A percentile compares a stretch with the other conserved stretches of the same genome.
Evolutionary conservation across 2,329 filamentous ascomycete genomes (phyloP).

Genomic region (Colletotrichum liaoningense): DNA sequence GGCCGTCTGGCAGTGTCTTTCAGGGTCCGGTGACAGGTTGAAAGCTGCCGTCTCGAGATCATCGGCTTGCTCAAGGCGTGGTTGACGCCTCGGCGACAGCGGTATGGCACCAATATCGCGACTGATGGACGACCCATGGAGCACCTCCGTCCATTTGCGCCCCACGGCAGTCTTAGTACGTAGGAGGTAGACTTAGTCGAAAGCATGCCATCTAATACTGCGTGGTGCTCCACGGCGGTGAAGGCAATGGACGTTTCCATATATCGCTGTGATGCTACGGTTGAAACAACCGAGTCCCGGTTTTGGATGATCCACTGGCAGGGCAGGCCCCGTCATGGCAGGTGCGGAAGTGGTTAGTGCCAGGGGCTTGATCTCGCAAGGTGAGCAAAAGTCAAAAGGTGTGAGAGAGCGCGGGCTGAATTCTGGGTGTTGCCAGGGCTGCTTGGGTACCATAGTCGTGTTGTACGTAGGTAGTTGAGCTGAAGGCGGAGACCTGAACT

Average conservation of each 20-base stretch:
- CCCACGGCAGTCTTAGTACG: neutral
- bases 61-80: neutral
- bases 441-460: neutral
- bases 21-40: constrained; percentile 30
- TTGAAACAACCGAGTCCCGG: constrained; percentile 34
- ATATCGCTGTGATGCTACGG: neutral
- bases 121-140: constrained; percentile 11
- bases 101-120: constrained; percentile 18
- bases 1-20: constrained; percentile 23
- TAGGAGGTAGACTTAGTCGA: neutral
- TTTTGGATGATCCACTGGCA: constrained; percentile 24
- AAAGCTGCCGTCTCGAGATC: constrained; percentile 6
- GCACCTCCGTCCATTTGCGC: neutral
- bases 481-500: neutral
- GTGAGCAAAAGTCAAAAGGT: neutral
- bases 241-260: constrained; percentile 26
- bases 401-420: neutral
- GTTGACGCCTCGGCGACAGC: constrained; percentile 18
- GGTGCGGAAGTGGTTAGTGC: neutral
- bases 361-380: constrained; percentile 9
- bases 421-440: neutral
- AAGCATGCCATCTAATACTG: neutral
- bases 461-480: neutral
- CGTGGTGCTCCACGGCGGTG: constrained; percentile 27
- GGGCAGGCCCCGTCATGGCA: constrained; percentile 16